Base-by-base conservation (phyloP, 2,329 filamentous ascomycete species). In the Calonectria hawksworthii region DNA sequence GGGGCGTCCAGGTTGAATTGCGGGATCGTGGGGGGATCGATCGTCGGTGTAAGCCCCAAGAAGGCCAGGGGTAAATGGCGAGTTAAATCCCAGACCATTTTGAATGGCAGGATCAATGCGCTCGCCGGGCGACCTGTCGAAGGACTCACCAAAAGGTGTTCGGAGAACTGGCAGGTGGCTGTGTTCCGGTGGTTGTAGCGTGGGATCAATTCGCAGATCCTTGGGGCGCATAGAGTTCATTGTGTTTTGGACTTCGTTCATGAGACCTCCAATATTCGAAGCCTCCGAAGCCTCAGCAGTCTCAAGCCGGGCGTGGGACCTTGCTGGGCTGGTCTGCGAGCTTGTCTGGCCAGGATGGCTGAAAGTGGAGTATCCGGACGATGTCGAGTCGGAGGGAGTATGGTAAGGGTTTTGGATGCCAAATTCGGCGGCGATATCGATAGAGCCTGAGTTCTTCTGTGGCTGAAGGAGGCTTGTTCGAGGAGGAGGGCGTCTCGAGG, bases 331-430 rank as follows among this genome's bases (percentile, higher is more conserved):
- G 21, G 92, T 92, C 75, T 89, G 88, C 10, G 93, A 93, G 80
- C 93, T 94, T 1, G 89, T 86, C 74, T 90, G 90, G 79, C 91
- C 91, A 1, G 84, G 85, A 13, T 89, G 88, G 70, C 92, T 93
- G 50, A 88, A 90, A 0, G 88, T 89, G 2, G 93, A 94, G 56
- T 89, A 89, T 23, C 90, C 92, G 0, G 93, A 95, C 0, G 92
- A 93, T 32, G 90, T 89, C 2, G 93, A 95, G 74, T 91, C 89
- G 1, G 92, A 91, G 0, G 91, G 86, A 5, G 90, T 89, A 79
- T 94, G 92, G 78, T 94, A 93, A 0, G 92, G 90, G 78, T 93
- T 93, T 41, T 90, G 88, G 30, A 87, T 83, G 14, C 91, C 91
- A 77, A 93, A 93, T 73, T 93, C 92, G 38, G 87, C 88, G 2